Base-by-base conservation (phyloP, 352 stramenopile genomes). In the Phytophthora aleatoria region DNA sequence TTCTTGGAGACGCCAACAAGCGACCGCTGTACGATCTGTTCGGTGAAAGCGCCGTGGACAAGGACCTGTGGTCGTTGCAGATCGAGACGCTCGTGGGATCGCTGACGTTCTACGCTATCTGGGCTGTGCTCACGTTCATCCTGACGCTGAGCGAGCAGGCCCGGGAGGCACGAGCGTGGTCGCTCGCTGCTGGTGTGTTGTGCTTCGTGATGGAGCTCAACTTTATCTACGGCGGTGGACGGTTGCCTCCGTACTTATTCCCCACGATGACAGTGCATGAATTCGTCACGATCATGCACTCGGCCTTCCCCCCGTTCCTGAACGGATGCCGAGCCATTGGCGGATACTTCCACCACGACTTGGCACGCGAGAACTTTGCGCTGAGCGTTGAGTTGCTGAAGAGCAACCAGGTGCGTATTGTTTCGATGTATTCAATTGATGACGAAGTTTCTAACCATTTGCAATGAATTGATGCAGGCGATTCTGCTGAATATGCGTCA, bases 21-120 rank as follows among this genome's bases (percentile, higher is more conserved):
- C 87, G 95, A 58, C 85, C 92, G 50, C 78, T 99, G 11, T 99
- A 99, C 77, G 97, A 99, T 72, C 90, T 98, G 59, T 98, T 98
- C 71, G 96, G 96, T 35, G 86, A 97, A 62, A 82, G 85, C 20
- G 79, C 83, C 10, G 89, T 94, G 28, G 81, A 98, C 12, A 96
- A 98, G 52, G 83, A 96, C 33, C 90, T 97, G 59, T 88, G 89
- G 63, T 77, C 74, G 11, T 88, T 96, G 63, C 89, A 95, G 61
- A 88, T 98, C 61, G 92, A 95, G 59, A 84, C 90, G 44, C 84
- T 98, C 33, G 89, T 98, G 36, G 85, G 96, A 33, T 87, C 97
- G 26, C 81, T 94, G 13, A 93, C 98, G 26, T 99, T 96, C 83
- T 99, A 99, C 71, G 87, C 95, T 20, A 89, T 97, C 35, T 99